phyloP scores from a whole-genome alignment of 2,329 filamentous ascomycete species.

The Alternaria hordeiaustralica region DNA sequence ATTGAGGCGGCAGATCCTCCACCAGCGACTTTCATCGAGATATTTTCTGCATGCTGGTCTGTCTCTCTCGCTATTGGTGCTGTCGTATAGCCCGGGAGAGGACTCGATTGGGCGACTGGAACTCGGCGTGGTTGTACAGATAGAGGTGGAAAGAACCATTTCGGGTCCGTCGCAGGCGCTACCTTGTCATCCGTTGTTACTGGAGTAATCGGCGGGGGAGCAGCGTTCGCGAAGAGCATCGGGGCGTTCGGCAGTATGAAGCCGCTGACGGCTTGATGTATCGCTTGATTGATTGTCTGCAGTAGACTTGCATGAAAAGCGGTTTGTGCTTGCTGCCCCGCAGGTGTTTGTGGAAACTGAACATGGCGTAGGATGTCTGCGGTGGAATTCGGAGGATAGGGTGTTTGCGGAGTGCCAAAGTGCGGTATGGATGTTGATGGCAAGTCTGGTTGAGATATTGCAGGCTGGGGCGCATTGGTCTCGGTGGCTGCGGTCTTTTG shows the following conservation, averaged over 20 bases:
- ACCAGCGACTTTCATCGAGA: no score
- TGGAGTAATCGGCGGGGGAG: conserved; percentile 10
- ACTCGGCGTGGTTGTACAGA: conserved; percentile 4
- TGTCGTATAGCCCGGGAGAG: neutral
- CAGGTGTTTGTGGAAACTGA: conserved; percentile 41
- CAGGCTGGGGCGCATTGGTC: neutral
- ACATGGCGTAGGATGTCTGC: conserved; percentile 29
- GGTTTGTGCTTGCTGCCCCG: conserved; percentile 35
- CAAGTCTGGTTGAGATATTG: neutral
- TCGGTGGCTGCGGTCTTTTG: neutral
- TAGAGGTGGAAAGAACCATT: conserved; percentile 37
- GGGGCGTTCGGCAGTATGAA: conserved; percentile 18
- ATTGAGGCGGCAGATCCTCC: neutral
- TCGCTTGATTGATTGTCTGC: conserved; percentile 31
- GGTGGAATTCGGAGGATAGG: conserved; percentile 24
- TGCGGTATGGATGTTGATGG: conserved; percentile 4
- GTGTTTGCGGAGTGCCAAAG: conserved; percentile 1
- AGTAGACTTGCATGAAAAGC: conserved; percentile 31
- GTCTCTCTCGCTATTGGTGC: neutral
- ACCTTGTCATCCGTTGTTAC: conserved; percentile 13
- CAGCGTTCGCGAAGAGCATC: conserved; percentile 1
- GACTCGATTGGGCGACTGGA: conserved; percentile 16
- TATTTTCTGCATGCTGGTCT: no score
- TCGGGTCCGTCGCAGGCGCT: conserved; percentile 35
- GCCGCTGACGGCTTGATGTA: conserved; percentile 32